phyloP scores from a whole-genome alignment of 2,329 filamentous ascomycete genomes.

The Diplocarpon rosae region DNA sequence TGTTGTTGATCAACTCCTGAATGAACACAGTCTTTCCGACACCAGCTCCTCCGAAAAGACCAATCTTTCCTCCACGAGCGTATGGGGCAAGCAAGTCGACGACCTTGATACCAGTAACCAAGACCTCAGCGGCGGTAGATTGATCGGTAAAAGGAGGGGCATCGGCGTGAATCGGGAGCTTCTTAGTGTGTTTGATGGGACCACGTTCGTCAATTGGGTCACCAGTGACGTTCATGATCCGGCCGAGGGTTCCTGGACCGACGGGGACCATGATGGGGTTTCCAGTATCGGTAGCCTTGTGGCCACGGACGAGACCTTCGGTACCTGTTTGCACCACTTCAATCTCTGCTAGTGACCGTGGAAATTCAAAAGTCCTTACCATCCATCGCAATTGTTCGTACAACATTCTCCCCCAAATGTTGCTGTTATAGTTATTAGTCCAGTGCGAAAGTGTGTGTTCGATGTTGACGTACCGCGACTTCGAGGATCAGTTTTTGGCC shows the following conservation, averaged over 20 bases:
- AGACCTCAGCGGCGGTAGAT: slow-evolving; percentile 90
- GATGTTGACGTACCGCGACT: slow-evolving; percentile 64
- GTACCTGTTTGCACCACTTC: slow-evolving; percentile 54
- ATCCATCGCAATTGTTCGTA: slow-evolving; percentile 99
- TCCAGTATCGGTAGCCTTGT: slow-evolving; percentile 77
- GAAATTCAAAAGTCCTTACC: slow-evolving; percentile 46
- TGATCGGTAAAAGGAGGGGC: slow-evolving; percentile 88
- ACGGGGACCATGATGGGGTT: slow-evolving; percentile 94
- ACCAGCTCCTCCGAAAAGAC: slow-evolving; percentile 99
- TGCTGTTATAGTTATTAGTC: slow-evolving; percentile 52
- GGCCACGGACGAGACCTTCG: slow-evolving; percentile 96
- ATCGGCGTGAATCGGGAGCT: slow-evolving; percentile 85
- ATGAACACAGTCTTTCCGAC: slow-evolving; percentile 99
- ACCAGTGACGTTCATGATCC: slow-evolving; percentile 99
- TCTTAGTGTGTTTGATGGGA: slow-evolving; percentile 88
- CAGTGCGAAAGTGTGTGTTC: slow-evolving; percentile 8
- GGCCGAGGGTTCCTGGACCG: slow-evolving; percentile 84
- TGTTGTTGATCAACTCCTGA: slow-evolving; percentile 99
- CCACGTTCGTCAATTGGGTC: slow-evolving; percentile 99
- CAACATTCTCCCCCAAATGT: slow-evolving; percentile 99
- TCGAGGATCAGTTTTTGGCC: slow-evolving; percentile 92
- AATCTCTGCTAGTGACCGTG: slow-evolving; percentile 16
- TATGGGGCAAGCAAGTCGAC: slow-evolving; percentile 98
- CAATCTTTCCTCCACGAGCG: slow-evolving; percentile 99
- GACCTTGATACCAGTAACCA: slow-evolving; percentile 99